Conservation (phyloP, 371 early-diverging fungal species). For the Mitosporidium daphniae region DNA sequence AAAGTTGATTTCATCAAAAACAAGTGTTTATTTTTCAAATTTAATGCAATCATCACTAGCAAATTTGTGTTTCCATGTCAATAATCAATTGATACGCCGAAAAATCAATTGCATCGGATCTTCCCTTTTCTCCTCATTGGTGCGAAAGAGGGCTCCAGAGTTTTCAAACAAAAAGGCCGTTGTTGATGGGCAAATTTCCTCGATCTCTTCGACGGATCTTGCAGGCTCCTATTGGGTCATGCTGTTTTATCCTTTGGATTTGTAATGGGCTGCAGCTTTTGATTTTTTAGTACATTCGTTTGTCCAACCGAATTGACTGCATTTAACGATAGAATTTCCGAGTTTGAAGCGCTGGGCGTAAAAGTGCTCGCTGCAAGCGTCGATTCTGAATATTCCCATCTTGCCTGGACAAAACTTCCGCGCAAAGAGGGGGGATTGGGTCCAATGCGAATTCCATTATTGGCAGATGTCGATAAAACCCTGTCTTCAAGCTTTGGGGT, state of each 20-base stretch:
- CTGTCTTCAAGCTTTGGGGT: conserved; percentile 42
- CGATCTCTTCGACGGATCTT: conserved; percentile 1
- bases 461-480: conserved; percentile 44
- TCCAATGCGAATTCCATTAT: conserved; percentile 8
- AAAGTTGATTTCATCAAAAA: no score
- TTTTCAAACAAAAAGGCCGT: no score
- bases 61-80: no score
- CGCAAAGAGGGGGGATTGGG: conserved; percentile 65
- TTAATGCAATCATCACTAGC: no score
- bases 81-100: no score
- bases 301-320: conserved; percentile 32
- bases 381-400: conserved; percentile 26
- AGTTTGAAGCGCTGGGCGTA: conserved; percentile 29
- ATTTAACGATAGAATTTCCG: conserved; percentile 35
- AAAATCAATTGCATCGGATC: no score
- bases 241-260: conserved; percentile 31
- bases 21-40: no score
- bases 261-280: no score
- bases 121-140: no score
- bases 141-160: no score
- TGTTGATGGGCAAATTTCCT: background rate
- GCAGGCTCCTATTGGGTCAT: conserved; percentile 20
- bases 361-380: conserved; percentile 37
- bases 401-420: conserved; percentile 29
- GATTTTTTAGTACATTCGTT: conserved; percentile 6